Conservation (phyloP, 2,329 filamentous ascomycete species). For the Talaromyces islandicus region DNA sequence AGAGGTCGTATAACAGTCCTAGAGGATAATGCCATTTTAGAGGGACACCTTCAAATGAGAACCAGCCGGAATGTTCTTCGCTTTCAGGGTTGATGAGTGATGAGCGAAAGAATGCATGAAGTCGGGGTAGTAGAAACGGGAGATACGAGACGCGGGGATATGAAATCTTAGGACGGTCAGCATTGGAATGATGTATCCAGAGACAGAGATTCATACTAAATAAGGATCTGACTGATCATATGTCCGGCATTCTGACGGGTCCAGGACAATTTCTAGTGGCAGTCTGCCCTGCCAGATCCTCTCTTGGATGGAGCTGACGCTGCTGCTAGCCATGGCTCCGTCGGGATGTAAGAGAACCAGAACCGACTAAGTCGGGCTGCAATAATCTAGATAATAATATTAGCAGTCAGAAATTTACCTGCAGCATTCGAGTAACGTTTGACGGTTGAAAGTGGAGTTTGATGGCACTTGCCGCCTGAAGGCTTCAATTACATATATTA, state of each 20-base stretch:
- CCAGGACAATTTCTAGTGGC: conserved; percentile 54
- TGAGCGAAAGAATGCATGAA: conserved; percentile 57
- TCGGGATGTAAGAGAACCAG: background rate
- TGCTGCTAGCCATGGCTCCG: conserved; percentile 5
- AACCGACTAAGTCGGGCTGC: background rate
- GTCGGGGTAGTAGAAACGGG: conserved; percentile 56
- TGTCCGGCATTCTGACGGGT: conserved; percentile 54
- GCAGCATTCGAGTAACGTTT: background rate
- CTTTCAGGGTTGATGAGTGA: conserved; percentile 54
- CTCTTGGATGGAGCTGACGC: conserved; percentile 31
- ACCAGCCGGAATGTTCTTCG: conserved; percentile 51
- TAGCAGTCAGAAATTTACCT: background rate
- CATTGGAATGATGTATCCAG: background rate
- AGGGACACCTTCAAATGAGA: conserved; percentile 62
- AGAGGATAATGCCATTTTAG: conserved; percentile 68
- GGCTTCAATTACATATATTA: background rate
- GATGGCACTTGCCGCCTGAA: background rate
- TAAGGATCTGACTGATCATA: conserved; percentile 58
- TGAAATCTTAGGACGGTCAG: conserved; percentile 42
- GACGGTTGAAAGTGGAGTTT: background rate
- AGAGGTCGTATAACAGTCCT: conserved; percentile 64
- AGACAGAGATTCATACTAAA: conserved; percentile 37
- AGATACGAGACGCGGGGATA: conserved; percentile 63
- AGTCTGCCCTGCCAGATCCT: conserved; percentile 55
- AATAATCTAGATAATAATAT: background rate